Evolutionary conservation across 768 basidiomycete genomes (phyloP).

Genomic region (Naganishia vaughanmartiniae): DNA sequence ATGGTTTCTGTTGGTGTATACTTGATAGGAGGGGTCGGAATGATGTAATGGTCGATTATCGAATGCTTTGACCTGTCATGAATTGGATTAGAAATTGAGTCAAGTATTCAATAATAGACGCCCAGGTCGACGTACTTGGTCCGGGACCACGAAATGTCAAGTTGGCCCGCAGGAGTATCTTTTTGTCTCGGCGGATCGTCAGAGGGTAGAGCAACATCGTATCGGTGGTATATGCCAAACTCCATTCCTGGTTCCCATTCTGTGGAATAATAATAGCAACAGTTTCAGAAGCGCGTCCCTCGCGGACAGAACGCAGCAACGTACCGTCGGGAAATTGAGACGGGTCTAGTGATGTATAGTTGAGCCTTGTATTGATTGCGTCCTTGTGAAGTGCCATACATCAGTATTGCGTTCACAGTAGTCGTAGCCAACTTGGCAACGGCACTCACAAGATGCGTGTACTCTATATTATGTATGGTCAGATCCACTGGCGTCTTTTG

Average conservation of each 20-base stretch:
- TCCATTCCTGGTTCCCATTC: constrained; percentile 19
- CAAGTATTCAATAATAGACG: not conserved
- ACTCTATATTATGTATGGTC: constrained; percentile 15
- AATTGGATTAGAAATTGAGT: too few relatives aligned
- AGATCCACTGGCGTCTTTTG: constrained; percentile 1
- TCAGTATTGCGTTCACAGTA: not conserved
- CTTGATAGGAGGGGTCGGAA: not conserved
- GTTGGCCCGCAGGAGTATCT: not conserved
- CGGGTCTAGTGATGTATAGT: constrained; percentile 8
- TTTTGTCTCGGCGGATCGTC: not conserved
- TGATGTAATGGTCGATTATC: constrained; percentile 7
- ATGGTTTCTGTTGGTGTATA: constrained; percentile 7
- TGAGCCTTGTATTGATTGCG: constrained; percentile 1
- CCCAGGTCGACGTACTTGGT: not conserved
- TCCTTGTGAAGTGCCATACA: not conserved
- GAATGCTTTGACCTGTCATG: not conserved
- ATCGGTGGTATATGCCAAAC: constrained; percentile 4
- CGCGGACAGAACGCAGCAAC: not conserved
- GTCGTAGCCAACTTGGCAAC: not conserved
- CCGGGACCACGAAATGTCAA: constrained; percentile 15
- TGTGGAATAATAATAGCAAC: not conserved
- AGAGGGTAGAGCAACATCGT: not conserved
- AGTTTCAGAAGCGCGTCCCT: not conserved
- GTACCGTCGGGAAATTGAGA: constrained; percentile 13
- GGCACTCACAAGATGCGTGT: constrained; percentile 10